A percentile compares a stretch with the other conserved stretches of the same genome.
phyloP scores from a whole-genome alignment of 805 yeast species.

The Ogataea nonfermentans region DNA sequence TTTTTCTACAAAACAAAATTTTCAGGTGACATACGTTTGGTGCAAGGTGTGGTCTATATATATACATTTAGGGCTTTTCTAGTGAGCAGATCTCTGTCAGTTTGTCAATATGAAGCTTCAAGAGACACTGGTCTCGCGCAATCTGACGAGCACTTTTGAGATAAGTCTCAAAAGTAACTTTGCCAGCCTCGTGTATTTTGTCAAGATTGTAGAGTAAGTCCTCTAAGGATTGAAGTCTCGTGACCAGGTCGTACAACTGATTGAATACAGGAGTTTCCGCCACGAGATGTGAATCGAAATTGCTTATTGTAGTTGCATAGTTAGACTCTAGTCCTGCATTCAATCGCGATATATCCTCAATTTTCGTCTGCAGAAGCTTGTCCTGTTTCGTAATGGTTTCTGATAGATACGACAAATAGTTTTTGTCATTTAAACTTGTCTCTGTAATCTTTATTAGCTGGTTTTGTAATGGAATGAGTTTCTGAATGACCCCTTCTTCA shows the following conservation, averaged over 20 bases:
- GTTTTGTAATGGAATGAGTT: slow-evolving; percentile 16
- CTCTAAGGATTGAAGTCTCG: slow-evolving; percentile 67
- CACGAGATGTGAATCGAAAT: slow-evolving; percentile 43
- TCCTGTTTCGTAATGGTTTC: slow-evolving; percentile 26
- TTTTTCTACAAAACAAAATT: slow-evolving; percentile 4
- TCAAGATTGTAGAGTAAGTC: slow-evolving; percentile 63
- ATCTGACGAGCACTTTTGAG: slow-evolving; percentile 46
- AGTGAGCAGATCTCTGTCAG: slow-evolving; percentile 21
- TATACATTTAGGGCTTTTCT: slow-evolving; percentile 9
- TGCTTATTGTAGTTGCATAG: slow-evolving; percentile 24
- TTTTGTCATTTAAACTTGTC: slow-evolving; percentile 16
- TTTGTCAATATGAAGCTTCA: slow-evolving; percentile 46
- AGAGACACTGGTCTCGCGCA: slow-evolving; percentile 63
- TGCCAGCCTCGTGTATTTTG: slow-evolving; percentile 50
- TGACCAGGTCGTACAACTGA: slow-evolving; percentile 62
- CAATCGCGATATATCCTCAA: slow-evolving; percentile 9
- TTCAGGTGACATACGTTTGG: slow-evolving; percentile 4
- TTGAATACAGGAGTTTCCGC: slow-evolving; percentile 53
- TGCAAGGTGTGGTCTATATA: slow-evolving; percentile 9
- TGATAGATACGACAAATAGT: slow-evolving; percentile 17
- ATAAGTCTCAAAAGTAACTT: slow-evolving; percentile 42
- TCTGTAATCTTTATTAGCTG: slow-evolving; percentile 22
- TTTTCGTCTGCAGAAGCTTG: slow-evolving; percentile 18
- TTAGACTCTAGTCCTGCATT: slow-evolving; percentile 30
- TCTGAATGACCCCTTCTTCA: slow-evolving; percentile 6